phyloP scores from a whole-genome alignment of 1,139 yeast species.

The Spathaspora sp. region DNA sequence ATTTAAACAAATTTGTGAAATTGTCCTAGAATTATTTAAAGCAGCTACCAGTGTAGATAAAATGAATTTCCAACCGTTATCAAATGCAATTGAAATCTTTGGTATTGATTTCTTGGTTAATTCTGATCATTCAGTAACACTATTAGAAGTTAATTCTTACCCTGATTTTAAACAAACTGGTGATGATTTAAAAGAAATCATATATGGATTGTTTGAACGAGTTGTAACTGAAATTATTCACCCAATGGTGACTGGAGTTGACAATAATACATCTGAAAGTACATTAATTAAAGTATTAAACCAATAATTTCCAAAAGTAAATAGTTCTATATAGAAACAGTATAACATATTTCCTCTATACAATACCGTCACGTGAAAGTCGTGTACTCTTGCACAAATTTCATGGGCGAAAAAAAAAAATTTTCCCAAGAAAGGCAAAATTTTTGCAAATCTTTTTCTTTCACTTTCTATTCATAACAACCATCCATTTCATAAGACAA shows the following conservation, averaged over 20 bases:
- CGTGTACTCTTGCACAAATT: neutral
- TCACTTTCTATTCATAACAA: neutral
- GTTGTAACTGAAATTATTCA: conserved; percentile 29
- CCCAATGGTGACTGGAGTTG: conserved; percentile 17
- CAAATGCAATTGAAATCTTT: conserved; percentile 79
- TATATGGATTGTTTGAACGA: conserved; percentile 57
- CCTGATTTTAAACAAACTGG: conserved; percentile 99
- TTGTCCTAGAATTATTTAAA: conserved; percentile 69
- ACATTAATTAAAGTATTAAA: neutral
- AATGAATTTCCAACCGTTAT: conserved; percentile 84
- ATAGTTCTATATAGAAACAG: neutral
- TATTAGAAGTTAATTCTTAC: conserved; percentile 87
- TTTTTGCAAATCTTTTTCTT: neutral
- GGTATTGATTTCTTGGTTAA: conserved; percentile 87
- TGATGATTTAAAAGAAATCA: conserved; percentile 60
- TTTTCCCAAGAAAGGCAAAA: conserved; percentile 3
- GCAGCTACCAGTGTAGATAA: conserved; percentile 83
- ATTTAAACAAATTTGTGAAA: conserved; percentile 54
- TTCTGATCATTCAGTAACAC: conserved; percentile 48
- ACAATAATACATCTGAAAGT: neutral
- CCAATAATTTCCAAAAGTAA: neutral
- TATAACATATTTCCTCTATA: neutral
- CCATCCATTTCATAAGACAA: neutral
- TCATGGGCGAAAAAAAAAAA: neutral
- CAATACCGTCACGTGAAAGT: neutral